These are phyloP conservation scores for Trichoderma parareesei DNA, from an alignment of 495 filamentous ascomycete species.

Conservation along the genomic window DNA sequence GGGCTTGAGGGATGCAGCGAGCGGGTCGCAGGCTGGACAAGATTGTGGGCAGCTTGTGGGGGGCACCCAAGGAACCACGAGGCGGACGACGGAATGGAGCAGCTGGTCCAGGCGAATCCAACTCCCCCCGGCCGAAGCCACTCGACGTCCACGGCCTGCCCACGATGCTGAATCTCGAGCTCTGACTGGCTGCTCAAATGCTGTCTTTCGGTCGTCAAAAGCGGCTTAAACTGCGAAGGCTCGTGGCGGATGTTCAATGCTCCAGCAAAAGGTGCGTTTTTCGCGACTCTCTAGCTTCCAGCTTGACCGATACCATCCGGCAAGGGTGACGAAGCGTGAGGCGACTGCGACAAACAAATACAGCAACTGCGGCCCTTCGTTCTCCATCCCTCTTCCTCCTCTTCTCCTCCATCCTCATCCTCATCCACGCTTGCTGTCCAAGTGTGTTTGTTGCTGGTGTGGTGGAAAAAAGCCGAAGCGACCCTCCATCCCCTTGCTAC, in stretches of 20 bases:
- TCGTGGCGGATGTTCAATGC: not conserved
- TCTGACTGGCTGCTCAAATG: not conserved
- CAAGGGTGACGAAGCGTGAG: not conserved
- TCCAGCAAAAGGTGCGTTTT: not conserved
- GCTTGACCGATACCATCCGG: not conserved
- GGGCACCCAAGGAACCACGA: not conserved
- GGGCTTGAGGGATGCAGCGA: not conserved
- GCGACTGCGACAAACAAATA: constrained; percentile 6
- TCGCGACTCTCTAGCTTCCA: not conserved
- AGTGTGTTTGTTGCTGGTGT: not conserved
- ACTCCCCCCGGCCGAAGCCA: not conserved
- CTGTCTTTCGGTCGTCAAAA: constrained; percentile 2
- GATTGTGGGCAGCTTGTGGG: constrained; percentile 1
- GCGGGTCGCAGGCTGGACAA: not conserved
- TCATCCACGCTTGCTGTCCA: not conserved
- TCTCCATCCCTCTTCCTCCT: not conserved
- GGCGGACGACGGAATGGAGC: constrained; percentile 6
- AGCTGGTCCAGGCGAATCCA: not conserved
- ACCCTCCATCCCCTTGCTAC: not conserved
- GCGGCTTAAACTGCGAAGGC: not conserved
- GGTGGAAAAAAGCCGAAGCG: constrained; percentile 2
- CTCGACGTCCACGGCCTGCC: not conserved
- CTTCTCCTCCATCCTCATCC: not conserved
- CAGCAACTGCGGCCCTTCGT: not conserved
- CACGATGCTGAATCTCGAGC: not conserved